A percentile compares a stretch with the other conserved stretches of the same genome.
Evolutionary conservation across 331 rosid genomes (phyloP).

Genomic region (Spiraea crenata): DNA sequence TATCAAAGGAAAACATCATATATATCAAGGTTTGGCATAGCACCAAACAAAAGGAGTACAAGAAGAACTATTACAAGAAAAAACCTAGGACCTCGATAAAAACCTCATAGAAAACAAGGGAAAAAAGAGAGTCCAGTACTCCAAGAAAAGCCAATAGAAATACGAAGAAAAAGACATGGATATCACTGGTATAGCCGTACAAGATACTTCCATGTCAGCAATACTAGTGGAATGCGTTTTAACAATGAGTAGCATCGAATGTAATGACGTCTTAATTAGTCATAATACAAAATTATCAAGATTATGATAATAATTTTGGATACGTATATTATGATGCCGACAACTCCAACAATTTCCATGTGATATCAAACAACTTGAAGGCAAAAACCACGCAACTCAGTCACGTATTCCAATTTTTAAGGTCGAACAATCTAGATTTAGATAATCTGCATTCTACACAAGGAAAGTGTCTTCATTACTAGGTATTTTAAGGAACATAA

Average conservation of each 20-base stretch:
- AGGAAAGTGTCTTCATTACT: not conserved
- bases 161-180: too few species aligned
- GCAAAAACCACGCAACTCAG: not conserved
- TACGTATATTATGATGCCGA: conserved; percentile 6
- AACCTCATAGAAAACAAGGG: too few species aligned
- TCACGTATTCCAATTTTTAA: not conserved
- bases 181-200: not conserved
- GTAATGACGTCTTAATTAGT: not conserved
- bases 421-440: not conserved
- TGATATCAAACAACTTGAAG: not conserved
- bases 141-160: too few species aligned
- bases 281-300: not conserved
- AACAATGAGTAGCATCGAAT: not conserved
- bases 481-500: not conserved
- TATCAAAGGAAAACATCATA: too few species aligned
- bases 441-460: not conserved
- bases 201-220: conserved; percentile 12
- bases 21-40: too few species aligned
- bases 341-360: not conserved
- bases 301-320: not conserved
- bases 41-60: too few species aligned
- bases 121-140: too few species aligned
- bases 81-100: too few species aligned
- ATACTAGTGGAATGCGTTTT: not conserved
- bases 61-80: too few species aligned